A percentile compares a stretch with the other conserved stretches of the same genome.
These are phyloP conservation scores for Chlamydomonas schloesseri DNA, from an alignment of 139 green algal genomes.

Conservation along the genomic window DNA sequence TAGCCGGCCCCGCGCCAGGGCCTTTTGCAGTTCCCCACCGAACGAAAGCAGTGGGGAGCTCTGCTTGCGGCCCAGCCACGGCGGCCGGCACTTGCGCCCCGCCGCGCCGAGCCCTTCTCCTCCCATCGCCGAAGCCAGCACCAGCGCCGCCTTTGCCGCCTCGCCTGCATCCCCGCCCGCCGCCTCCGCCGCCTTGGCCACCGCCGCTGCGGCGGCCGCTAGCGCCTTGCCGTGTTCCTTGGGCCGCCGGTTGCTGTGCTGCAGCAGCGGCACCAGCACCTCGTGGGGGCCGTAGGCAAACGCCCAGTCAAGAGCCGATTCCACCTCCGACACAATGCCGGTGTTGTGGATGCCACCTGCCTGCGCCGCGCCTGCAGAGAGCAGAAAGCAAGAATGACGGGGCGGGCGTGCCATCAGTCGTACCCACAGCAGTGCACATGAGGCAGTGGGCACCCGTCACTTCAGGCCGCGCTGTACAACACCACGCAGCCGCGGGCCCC, in stretches of 20 bases:
- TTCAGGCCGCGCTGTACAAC: too few relatives aligned
- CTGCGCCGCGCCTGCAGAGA: background rate
- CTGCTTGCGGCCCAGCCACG: background rate
- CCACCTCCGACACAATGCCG: background rate
- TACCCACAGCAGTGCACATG: too few relatives aligned
- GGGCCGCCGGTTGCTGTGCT: slow-evolving; percentile 17
- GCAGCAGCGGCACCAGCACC: slow-evolving; percentile 38
- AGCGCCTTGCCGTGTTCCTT: too few relatives aligned
- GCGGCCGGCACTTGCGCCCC: background rate
- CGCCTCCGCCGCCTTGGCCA: background rate
- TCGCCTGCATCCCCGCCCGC: too few relatives aligned
- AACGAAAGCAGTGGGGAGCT: slow-evolving; percentile 22
- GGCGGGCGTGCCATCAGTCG: too few relatives aligned
- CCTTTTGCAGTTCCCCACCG: slow-evolving; percentile 17
- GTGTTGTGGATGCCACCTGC: too few relatives aligned
- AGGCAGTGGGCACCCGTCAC: too few relatives aligned
- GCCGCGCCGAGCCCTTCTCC: too few relatives aligned
- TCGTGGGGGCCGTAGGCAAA: slow-evolving; percentile 30
- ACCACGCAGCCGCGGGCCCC: too few relatives aligned
- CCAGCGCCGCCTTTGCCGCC: too few relatives aligned
- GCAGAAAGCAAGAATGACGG: too few relatives aligned
- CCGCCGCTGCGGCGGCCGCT: too few relatives aligned
- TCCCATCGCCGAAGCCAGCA: background rate
- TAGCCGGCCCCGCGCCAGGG: slow-evolving; percentile 5
- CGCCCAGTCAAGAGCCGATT: slow-evolving; percentile 9